Evolutionary conservation across 257 asterid genomes (phyloP).

Genomic region (Solanum raphanifolium): DNA sequence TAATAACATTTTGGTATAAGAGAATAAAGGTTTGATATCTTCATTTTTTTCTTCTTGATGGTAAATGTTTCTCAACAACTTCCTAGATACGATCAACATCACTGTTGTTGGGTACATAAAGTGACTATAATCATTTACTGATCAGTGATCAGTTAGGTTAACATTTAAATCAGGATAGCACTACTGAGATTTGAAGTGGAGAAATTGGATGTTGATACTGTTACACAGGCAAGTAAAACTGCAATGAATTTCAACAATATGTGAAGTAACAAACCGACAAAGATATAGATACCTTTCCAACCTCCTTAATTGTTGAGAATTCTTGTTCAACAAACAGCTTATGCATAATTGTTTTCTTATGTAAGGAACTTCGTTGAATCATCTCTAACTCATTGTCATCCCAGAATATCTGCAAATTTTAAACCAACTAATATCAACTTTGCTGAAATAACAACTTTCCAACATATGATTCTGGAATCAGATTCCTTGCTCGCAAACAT

Average conservation of each 20-base stretch:
- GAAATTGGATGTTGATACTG: background rate
- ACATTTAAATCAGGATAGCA: background rate
- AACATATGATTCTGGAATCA: background rate
- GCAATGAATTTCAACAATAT: background rate
- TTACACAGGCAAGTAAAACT: background rate
- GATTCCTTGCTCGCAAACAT: background rate
- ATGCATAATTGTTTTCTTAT: slow-evolving; percentile 56
- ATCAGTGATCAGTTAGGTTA: background rate
- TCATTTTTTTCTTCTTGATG: background rate
- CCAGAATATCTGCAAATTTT: slow-evolving; percentile 50
- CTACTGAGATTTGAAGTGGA: background rate
- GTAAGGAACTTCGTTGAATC: slow-evolving; percentile 43
- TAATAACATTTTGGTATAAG: background rate
- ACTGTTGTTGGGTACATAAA: background rate
- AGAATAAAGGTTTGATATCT: background rate
- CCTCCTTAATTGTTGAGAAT: slow-evolving; percentile 37
- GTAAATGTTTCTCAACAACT: background rate
- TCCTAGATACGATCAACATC: background rate
- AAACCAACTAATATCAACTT: background rate
- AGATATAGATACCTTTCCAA: slow-evolving; percentile 6
- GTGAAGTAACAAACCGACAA: background rate
- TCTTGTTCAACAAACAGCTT: slow-evolving; percentile 42
- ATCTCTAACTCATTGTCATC: slow-evolving; percentile 53
- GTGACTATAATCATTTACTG: background rate
- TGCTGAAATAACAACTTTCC: background rate